Evolutionary conservation across 2,329 filamentous ascomycete genomes (phyloP), one percentile per base, ranked within the genome.

Genomic region (Talaromyces marneffei): DNA sequence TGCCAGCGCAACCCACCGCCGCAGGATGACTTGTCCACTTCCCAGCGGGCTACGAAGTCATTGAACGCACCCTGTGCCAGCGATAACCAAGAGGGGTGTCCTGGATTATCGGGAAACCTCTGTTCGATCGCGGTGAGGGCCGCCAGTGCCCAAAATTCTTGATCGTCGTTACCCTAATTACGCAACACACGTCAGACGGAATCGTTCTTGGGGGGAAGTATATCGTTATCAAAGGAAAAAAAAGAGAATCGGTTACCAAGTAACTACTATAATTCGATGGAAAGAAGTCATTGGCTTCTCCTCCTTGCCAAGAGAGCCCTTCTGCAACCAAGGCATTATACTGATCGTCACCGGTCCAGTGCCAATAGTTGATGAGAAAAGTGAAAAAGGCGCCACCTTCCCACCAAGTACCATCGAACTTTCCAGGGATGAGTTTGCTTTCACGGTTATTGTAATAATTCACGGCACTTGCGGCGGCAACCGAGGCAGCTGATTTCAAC

Each of bases 1-100:
- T 93, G 90, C 90, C 90, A 94, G 63, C 87, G 84, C 66, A 96
- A 75, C 9, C 91, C 91, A 55, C 91, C 91, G 52, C 77, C 79
- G 73, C 91, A 96, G 0, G 79, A 80, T 0, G 75, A 68, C 46
- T 62, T 63, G 16, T 63, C 57, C 2, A 75, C 77, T 66, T 94
- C 87, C 88, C 90, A 93, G 23, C 90, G 84, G 20, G 75, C 75
- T 2, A 84, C 85, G 69, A 91, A 91, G 56, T 88, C 86, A 77
- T 93, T 91, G 74, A 93, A 95, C 1, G 91, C 88, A 10, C 87
- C 88, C 72, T 92, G 88, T 0, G 84, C 87, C 58, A 94, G 81
- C 6, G 87, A 85, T n/a, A 94, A 81, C 89, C 89, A 96, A 64
- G 88, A 86, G 0, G 88, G 85, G 58, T 86, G 71, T 61, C 82